Percentiles rank a stretch among this genome's conserved stretches.
Conservation (phyloP, 495 filamentous ascomycete genomes). For the Neurospora sp. region DNA sequence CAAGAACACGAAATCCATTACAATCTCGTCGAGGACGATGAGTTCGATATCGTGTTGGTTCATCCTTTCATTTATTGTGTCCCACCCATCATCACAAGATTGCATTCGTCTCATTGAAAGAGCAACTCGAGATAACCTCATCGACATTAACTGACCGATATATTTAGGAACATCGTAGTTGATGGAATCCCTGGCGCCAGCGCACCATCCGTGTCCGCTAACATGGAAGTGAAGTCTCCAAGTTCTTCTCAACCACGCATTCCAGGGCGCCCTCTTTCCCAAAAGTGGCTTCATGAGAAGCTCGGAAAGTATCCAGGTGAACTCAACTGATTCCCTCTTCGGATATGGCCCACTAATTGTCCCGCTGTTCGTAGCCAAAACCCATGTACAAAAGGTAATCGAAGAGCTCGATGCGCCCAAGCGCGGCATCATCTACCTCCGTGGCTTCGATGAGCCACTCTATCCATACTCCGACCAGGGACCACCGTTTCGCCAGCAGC, state of each 20-base stretch:
- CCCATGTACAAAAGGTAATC: constrained; percentile 66
- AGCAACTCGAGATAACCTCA: background rate
- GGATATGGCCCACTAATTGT: background rate
- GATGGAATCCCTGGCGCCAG: background rate
- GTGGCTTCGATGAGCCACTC: constrained; percentile 34
- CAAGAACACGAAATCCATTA: constrained; percentile 12
- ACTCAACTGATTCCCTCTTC: background rate
- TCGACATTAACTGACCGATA: background rate
- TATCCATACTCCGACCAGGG: constrained; percentile 54
- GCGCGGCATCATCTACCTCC: constrained; percentile 54
- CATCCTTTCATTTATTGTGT: background rate
- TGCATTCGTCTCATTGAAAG: background rate
- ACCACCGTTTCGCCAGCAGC: constrained; percentile 50
- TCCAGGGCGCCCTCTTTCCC: background rate
- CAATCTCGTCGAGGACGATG: constrained; percentile 31
- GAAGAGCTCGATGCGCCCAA: constrained; percentile 46
- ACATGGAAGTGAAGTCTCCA: background rate
- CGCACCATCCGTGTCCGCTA: background rate
- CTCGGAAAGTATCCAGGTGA: constrained; percentile 21
- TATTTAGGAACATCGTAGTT: background rate
- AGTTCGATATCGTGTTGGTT: constrained; percentile 38
- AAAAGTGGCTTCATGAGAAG: constrained; percentile 10
- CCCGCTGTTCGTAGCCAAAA: constrained; percentile 48
- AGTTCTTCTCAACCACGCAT: background rate
- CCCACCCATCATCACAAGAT: background rate